These are phyloP conservation scores for Leccinum rimulosum DNA, from an alignment of 768 basidiomycete species.

Conservation along the genomic window DNA sequence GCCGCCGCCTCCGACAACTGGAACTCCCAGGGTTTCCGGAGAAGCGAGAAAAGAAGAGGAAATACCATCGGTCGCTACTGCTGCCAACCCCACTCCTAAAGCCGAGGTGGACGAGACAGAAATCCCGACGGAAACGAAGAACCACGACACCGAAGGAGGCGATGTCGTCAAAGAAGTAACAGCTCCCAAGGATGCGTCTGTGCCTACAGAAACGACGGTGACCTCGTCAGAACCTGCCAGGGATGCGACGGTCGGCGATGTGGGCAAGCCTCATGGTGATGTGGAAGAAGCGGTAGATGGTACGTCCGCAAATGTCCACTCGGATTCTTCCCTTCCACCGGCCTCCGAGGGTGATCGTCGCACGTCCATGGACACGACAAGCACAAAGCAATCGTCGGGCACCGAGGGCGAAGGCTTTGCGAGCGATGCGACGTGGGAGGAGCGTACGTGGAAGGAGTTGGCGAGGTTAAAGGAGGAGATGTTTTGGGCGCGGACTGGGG, in stretches of 20 bases:
- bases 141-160: neutral
- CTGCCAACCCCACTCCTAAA: neutral
- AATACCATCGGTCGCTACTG: neutral
- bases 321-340: neutral
- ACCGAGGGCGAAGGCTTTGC: conserved; percentile 46
- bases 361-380: conserved; percentile 21
- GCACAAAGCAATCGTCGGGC: conserved; percentile 25
- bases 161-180: neutral
- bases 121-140: conserved; percentile 3
- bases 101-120: neutral
- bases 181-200: neutral
- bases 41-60: conserved; percentile 8
- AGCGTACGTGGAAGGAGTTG: conserved; percentile 80
- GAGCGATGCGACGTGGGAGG: conserved; percentile 78
- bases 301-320: neutral
- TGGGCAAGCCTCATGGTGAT: neutral
- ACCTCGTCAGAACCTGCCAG: neutral
- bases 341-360: conserved; percentile 4
- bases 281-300: neutral
- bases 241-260: neutral
- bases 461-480: conserved; percentile 73
- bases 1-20: conserved; percentile 23
- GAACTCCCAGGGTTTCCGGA: neutral
- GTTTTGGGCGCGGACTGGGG: conserved; percentile 83
- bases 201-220: neutral